Evolutionary conservation across 805 yeast genomes (phyloP), one percentile per base, ranked within the genome.

Genomic region (Wickerhamomyces sydowiorum): DNA sequence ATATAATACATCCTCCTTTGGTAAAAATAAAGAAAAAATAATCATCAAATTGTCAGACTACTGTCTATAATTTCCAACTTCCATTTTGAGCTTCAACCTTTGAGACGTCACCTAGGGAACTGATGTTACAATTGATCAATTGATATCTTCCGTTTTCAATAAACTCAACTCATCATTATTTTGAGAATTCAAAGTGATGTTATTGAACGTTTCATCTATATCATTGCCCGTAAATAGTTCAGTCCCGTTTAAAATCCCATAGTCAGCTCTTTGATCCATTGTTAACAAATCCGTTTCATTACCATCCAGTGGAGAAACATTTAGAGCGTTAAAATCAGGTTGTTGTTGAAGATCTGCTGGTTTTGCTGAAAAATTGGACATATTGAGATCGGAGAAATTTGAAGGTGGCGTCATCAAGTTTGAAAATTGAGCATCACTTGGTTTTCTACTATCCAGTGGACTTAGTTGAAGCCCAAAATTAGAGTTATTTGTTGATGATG

Each of bases 401-500:
- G 55, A 45, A 30, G 58, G 55, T 5, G 58, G 55, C 5, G 55
- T 52, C 36, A 48, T 28, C 23, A 52, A 17, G 20, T 38, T 43
- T 10, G 47, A 38, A 4, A 9, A 14, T n/a, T 39, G 21, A 8
- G 37, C 36, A 5, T 43, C 36, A 15, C 40, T 46, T n/a, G 55
- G 52, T 3, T 53, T 48, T 4, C 54, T 39, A 7, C 46, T 48
- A 25, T 47, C 43, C 12, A 47, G 18, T 4, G 44, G 40, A n/a
- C n/a, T n/a, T n/a, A n/a, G n/a, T n/a, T n/a, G n/a, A n/a, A n/a
- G n/a, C n/a, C n/a, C n/a, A n/a, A n/a, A n/a, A n/a, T n/a, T n/a
- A n/a, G n/a, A n/a, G n/a, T n/a, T n/a, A n/a, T n/a, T n/a, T 22
- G 54, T 52, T 57, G 56, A 53, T 29, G 45, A 48, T 7, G 39